Conservation (phyloP, 305 asterid species). For the Fraxinus sp. region DNA sequence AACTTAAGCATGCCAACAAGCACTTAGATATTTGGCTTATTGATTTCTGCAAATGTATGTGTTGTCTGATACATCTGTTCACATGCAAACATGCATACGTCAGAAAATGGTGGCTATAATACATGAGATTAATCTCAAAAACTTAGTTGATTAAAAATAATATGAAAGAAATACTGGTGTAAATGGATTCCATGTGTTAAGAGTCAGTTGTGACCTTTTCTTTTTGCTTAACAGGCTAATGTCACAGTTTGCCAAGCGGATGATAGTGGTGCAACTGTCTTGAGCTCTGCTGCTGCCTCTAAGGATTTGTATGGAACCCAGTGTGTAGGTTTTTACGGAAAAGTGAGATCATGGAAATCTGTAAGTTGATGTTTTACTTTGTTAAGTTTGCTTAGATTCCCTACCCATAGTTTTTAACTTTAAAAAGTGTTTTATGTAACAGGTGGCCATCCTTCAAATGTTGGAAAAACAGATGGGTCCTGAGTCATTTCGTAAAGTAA, state of each 20-base stretch:
- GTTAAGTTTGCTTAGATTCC: conserved; percentile 18
- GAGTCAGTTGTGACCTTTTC: conserved; percentile 18
- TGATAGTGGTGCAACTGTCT: conserved; percentile 89
- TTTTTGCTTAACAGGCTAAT: conserved; percentile 64
- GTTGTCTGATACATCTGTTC: not conserved
- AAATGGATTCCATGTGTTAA: not conserved
- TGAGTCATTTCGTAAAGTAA: conserved; percentile 94
- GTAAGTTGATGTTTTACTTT: conserved; percentile 48
- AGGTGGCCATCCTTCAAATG: conserved; percentile 98
- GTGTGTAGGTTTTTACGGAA: conserved; percentile 90
- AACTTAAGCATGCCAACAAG: not conserved
- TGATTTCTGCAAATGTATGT: not conserved
- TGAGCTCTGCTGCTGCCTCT: conserved; percentile 76
- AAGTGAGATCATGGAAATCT: conserved; percentile 97
- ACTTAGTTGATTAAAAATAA: not conserved
- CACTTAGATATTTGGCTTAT: not conserved
- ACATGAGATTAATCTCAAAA: not conserved
- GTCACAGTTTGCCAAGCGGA: conserved; percentile 95
- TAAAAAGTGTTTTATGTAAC: conserved; percentile 20
- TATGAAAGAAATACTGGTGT: conserved; percentile 12
- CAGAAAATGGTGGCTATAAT: conserved; percentile 10
- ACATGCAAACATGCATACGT: not conserved
- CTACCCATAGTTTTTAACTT: conserved; percentile 16
- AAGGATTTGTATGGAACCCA: conserved; percentile 93
- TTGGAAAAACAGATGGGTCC: conserved; percentile 99